A percentile compares a stretch with the other conserved stretches of the same genome.
Evolutionary conservation across 1,284 basidiomycete genomes (phyloP).

Genomic region (Austroboletus niveus): DNA sequence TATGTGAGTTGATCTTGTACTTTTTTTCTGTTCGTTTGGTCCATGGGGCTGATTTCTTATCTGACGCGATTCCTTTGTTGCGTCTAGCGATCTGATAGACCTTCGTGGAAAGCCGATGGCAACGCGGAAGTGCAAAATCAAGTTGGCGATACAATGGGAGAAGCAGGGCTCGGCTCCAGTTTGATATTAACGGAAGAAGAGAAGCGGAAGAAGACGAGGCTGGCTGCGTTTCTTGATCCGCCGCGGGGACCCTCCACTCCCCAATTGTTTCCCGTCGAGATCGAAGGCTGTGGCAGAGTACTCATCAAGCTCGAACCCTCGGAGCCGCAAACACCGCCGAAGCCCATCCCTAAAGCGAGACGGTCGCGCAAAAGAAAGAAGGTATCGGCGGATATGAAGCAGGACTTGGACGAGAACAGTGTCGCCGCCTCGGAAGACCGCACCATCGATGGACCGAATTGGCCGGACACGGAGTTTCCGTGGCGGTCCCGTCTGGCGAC

Average conservation of each 20-base stretch:
- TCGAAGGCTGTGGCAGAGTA: conserved; percentile 67
- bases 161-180: conserved; percentile 32
- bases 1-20: conserved; percentile 47
- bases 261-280: conserved; percentile 52
- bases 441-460: conserved; percentile 52
- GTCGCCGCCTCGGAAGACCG: conserved; percentile 9
- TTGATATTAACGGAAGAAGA: conserved; percentile 55
- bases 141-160: conserved; percentile 36
- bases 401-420: conserved; percentile 12
- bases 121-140: conserved; percentile 22
- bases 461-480: conserved; percentile 74
- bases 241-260: conserved; percentile 20
- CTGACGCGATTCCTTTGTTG: conserved; percentile 9
- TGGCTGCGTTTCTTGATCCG: conserved; percentile 55
- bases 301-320: conserved; percentile 49
- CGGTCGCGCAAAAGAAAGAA: conserved; percentile 37
- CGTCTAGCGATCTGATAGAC: conserved; percentile 23
- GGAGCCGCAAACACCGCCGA: conserved; percentile 28
- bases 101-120: conserved; percentile 18
- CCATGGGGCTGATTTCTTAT: conserved; percentile 7
- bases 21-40: not conserved
- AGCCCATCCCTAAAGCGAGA: conserved; percentile 34
- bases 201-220: conserved; percentile 56
- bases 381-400: conserved; percentile 17
- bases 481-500: conserved; percentile 64